phyloP scores from a whole-genome alignment of 2,329 filamentous ascomycete species.

The Triangularia setosa region DNA sequence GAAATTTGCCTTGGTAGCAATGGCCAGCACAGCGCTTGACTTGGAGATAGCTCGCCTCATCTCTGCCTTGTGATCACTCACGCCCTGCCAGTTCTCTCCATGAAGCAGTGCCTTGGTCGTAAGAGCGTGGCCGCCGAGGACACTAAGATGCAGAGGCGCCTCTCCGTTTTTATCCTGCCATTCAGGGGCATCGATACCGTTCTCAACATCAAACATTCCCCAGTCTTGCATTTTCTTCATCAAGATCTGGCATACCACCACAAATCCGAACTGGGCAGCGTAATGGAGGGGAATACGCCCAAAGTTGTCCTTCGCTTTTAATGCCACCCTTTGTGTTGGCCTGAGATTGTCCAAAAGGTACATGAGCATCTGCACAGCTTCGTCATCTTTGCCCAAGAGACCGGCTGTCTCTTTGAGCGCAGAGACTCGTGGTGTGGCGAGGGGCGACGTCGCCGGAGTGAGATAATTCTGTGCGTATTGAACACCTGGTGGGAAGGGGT shows the following conservation, averaged over 20 bases:
- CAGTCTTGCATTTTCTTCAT: slow-evolving; percentile 87
- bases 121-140: slow-evolving; percentile 83
- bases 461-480: slow-evolving; percentile 69
- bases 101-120: slow-evolving; percentile 79
- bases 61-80: slow-evolving; percentile 57
- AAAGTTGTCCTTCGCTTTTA: slow-evolving; percentile 69
- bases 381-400: slow-evolving; percentile 64
- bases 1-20: slow-evolving; percentile 87
- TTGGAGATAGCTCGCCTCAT: slow-evolving; percentile 69
- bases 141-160: slow-evolving; percentile 85
- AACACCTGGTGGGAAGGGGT: slow-evolving; percentile 45
- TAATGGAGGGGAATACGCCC: slow-evolving; percentile 88
- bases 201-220: slow-evolving; percentile 77
- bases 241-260: slow-evolving; percentile 81
- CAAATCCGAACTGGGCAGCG: slow-evolving; percentile 90
- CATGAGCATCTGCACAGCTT: slow-evolving; percentile 65
- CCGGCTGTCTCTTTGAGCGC: slow-evolving; percentile 63
- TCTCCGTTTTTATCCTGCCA: slow-evolving; percentile 95
- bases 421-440: slow-evolving; percentile 56
- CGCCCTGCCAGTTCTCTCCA: slow-evolving; percentile 72
- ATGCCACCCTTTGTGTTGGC: slow-evolving; percentile 61
- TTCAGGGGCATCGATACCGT: slow-evolving; percentile 78
- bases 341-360: slow-evolving; percentile 65
- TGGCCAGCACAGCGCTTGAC: slow-evolving; percentile 79
- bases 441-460: slow-evolving; percentile 69